phyloP scores from a whole-genome alignment of 1,284 basidiomycete genomes.

The Macrocystidia cucumis region DNA sequence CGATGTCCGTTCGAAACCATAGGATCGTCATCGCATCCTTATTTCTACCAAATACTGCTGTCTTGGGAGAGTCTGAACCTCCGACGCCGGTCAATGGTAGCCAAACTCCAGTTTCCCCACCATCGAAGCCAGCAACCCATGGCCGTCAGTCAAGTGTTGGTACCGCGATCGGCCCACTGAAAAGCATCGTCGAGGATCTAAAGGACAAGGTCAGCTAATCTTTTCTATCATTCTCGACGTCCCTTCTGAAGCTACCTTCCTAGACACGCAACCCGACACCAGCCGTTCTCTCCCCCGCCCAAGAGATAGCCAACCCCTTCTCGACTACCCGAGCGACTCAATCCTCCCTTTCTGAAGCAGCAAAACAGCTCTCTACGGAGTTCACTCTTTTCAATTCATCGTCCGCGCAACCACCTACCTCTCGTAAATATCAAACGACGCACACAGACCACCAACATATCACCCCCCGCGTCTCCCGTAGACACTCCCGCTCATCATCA shows the following conservation, averaged over 20 bases:
- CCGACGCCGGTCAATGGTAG: conserved; percentile 32
- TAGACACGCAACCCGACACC: conserved; percentile 24
- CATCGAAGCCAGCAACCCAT: conserved; percentile 5
- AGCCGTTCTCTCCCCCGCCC: conserved; percentile 21
- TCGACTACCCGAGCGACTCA: conserved; percentile 18
- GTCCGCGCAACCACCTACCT: conserved; percentile 11
- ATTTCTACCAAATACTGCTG: conserved; percentile 66
- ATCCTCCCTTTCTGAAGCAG: conserved; percentile 5
- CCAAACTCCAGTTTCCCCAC: conserved; percentile 13
- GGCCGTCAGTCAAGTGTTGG: conserved; percentile 6
- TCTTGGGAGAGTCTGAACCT: conserved; percentile 47
- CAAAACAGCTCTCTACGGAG: conserved; percentile 5
- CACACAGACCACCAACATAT: conserved; percentile 26
- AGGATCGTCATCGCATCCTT: conserved; percentile 71
- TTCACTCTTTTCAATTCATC: too few relatives aligned
- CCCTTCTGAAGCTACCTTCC: background rate
- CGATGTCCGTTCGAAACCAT: conserved; percentile 60
- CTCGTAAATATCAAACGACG: conserved; percentile 31
- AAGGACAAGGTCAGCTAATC: conserved; percentile 42
- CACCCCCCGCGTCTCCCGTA: conserved; percentile 32
- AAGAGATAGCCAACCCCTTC: conserved; percentile 31
- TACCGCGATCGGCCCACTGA: conserved; percentile 30
- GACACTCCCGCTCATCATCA: conserved; percentile 44
- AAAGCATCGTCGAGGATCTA: conserved; percentile 73
- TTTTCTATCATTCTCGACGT: background rate